Evolutionary conservation across 2,329 filamentous ascomycete genomes (phyloP).

Genomic region (Malbranchea cinnamomea): DNA sequence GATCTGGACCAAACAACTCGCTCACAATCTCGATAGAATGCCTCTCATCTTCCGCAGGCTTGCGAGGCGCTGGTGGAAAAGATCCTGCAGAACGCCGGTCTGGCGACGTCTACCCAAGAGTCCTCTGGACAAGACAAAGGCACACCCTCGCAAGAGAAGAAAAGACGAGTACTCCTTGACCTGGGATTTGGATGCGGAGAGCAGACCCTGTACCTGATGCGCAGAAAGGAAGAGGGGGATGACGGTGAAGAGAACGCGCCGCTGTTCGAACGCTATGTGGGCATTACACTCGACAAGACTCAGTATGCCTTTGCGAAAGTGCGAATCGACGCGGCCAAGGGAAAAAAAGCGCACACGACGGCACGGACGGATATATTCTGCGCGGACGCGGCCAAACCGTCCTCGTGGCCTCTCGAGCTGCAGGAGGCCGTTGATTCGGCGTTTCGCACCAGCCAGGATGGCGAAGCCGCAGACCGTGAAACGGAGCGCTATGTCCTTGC

Average conservation of each 20-base stretch:
- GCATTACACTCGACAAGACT: slow-evolving; percentile 35
- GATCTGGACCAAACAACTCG: too few relatives aligned
- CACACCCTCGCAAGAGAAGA: too few relatives aligned
- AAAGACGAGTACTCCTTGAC: slow-evolving; percentile 28
- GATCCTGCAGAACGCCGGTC: slow-evolving; percentile 30
- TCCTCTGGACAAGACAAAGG: neutral
- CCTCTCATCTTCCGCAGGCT: slow-evolving; percentile 30
- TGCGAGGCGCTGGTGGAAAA: slow-evolving; percentile 35
- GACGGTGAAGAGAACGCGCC: slow-evolving; percentile 3
- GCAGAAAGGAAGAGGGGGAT: slow-evolving; percentile 4
- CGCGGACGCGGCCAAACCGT: slow-evolving; percentile 36
- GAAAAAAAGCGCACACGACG: slow-evolving; percentile 3
- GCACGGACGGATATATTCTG: slow-evolving; percentile 25
- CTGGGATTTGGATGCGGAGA: slow-evolving; percentile 47
- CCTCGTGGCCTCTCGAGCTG: slow-evolving; percentile 10
- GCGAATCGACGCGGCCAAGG: neutral
- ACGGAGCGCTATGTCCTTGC: slow-evolving; percentile 27
- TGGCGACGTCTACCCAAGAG: slow-evolving; percentile 15
- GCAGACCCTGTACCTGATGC: slow-evolving; percentile 35
- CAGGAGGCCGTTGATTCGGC: slow-evolving; percentile 2
- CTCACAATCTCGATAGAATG: slow-evolving; percentile 7
- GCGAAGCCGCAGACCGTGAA: neutral
- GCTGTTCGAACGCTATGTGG: slow-evolving; percentile 34
- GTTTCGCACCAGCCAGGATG: neutral
- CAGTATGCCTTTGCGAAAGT: slow-evolving; percentile 27